Conservation (phyloP, 345 rosid genomes). For the Euphorbia tirucalli region DNA sequence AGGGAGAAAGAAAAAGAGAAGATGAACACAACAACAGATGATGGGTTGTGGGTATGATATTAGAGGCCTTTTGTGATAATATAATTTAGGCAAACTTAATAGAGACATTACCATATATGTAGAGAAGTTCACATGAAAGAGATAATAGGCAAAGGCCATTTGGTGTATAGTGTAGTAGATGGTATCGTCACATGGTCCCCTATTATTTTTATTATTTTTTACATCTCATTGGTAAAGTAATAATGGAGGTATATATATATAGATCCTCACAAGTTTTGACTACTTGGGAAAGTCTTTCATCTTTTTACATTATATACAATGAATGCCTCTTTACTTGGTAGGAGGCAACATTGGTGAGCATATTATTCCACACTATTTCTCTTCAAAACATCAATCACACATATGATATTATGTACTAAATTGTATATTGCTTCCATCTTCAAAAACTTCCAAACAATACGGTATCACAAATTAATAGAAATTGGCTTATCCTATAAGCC, state of each 20-base stretch:
- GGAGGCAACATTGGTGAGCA: background rate
- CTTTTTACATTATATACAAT: no score
- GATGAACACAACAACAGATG: background rate
- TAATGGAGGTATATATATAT: constrained; percentile 4
- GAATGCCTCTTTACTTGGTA: background rate
- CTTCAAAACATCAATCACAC: background rate
- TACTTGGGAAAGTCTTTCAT: constrained; percentile 11
- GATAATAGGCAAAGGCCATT: background rate
- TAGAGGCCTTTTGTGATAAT: background rate
- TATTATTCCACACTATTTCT: background rate
- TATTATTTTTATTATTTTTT: background rate
- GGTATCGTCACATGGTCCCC: constrained; percentile 19
- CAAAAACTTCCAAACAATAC: background rate
- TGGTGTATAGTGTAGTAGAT: background rate
- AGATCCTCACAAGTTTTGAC: constrained; percentile 22
- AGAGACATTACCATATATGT: constrained; percentile 20
- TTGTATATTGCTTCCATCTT: background rate
- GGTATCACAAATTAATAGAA: background rate
- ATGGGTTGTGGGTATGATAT: constrained; percentile 2
- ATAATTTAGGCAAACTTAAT: background rate
- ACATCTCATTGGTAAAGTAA: constrained; percentile 13
- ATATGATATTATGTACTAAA: background rate
- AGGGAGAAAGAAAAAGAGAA: background rate
- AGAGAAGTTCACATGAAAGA: constrained; percentile 25
- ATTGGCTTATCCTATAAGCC: background rate